These are phyloP conservation scores for Epichloe sp. DNA, from an alignment of 2,329 filamentous ascomycete genomes.

Conservation along the genomic window DNA sequence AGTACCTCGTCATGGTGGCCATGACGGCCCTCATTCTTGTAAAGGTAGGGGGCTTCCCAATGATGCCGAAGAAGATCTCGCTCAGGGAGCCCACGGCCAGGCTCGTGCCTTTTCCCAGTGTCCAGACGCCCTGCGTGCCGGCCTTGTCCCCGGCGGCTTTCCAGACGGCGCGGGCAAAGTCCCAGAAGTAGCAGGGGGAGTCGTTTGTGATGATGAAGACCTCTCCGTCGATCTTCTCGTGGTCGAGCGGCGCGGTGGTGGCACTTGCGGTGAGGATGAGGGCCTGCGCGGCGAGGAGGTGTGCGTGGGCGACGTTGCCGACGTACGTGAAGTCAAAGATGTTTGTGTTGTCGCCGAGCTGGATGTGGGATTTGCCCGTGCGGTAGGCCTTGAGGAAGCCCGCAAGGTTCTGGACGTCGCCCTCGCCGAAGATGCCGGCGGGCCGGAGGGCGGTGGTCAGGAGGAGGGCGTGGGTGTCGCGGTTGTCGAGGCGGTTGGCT, in stretches of 20 bases:
- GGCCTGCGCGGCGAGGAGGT: slow-evolving; percentile 66
- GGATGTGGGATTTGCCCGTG: slow-evolving; percentile 57
- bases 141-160: slow-evolving; percentile 38
- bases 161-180: slow-evolving; percentile 73
- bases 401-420: slow-evolving; percentile 64
- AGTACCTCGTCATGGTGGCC: slow-evolving; percentile 65
- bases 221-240: slow-evolving; percentile 69
- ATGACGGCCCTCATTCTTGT: slow-evolving; percentile 49
- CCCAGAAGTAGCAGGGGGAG: slow-evolving; percentile 80
- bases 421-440: slow-evolving; percentile 82
- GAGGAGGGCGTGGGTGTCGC: slow-evolving; percentile 34
- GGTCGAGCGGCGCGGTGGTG: slow-evolving; percentile 51
- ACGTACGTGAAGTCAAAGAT: slow-evolving; percentile 54
- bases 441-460: slow-evolving; percentile 74
- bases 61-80: slow-evolving; percentile 36
- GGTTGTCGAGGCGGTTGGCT: slow-evolving; percentile 46
- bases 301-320: slow-evolving; percentile 57
- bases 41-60: slow-evolving; percentile 44
- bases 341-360: slow-evolving; percentile 60
- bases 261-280: slow-evolving; percentile 48
- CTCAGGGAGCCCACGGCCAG: slow-evolving; percentile 37
- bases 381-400: slow-evolving; percentile 61
- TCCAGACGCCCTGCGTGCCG: slow-evolving; percentile 42
- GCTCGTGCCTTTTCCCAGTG: slow-evolving; percentile 37
- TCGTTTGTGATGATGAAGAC: slow-evolving; percentile 88